Conservation (phyloP, 257 asterid genomes). For the Nicotiana undulata region DNA sequence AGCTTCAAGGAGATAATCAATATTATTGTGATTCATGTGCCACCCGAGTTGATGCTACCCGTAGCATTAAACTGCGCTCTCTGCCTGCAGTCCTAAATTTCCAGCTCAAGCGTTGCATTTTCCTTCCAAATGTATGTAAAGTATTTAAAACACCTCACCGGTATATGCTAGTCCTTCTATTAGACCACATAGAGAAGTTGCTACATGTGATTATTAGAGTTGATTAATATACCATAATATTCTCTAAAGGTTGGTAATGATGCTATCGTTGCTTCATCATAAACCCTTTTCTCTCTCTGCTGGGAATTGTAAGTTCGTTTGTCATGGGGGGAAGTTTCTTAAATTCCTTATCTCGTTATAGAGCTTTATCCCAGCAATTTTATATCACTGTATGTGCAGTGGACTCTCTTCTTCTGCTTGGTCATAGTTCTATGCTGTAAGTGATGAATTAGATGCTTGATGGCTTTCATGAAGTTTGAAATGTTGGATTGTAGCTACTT, state of each 20-base stretch:
- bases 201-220: neutral
- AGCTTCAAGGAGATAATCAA: slow-evolving; percentile 94
- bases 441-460: neutral
- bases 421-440: neutral
- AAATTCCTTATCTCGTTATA: neutral
- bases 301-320: neutral
- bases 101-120: slow-evolving; percentile 98
- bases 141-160: slow-evolving; percentile 9
- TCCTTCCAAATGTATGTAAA: slow-evolving; percentile 80
- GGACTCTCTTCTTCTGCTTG: neutral
- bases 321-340: neutral
- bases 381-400: neutral
- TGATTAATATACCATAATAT: neutral
- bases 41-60: slow-evolving; percentile 87
- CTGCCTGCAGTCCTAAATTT: slow-evolving; percentile 84
- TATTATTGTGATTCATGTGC: slow-evolving; percentile 81
- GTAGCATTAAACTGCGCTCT: slow-evolving; percentile 88
- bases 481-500: neutral
- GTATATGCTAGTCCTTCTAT: slow-evolving; percentile 9
- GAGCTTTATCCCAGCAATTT: neutral
- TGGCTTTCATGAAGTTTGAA: slow-evolving; percentile 1
- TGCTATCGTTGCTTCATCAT: neutral
- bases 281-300: neutral
- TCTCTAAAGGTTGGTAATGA: neutral
- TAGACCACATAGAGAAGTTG: neutral